Evolutionary conservation across 176 grass and related monocot genomes (phyloP), one percentile per base, ranked within the genome.

Genomic region (Oryza glumipatula): DNA sequence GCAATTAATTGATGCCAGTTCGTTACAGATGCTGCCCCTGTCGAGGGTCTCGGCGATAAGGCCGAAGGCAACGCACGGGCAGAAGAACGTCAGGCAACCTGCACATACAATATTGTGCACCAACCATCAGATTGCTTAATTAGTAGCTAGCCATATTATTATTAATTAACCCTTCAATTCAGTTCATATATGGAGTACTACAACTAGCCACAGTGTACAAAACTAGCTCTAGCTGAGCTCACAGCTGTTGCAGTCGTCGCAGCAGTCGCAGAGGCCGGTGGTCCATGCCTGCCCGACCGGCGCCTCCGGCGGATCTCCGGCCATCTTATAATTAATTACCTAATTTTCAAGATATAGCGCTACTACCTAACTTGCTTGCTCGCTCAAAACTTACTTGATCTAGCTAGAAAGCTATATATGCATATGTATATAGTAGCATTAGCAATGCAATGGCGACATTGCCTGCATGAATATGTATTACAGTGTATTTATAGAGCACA

Each of bases 161-260:
- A 23, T 65, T 28, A 65, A 65, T 65, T n/a, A 38, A 6, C 5
- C 22, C 63, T 24, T 65, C 63, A 24, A 9, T 11, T 11, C 11
- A 24, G 36, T 38, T 38, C 36, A 38, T 38, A 38, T 38, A 38
- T 38, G 36, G 36, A 38, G 36, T 38, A 6, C 36, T 38, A 38
- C 36, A 38, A 5, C 36, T 38, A 38, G 36, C 36, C 36, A 5
- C 5, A 38, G 36, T 38, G 6, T 38, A 38, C 36, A 32, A 32
- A 36, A 38, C 36, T 38, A 38, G 36, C 36, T 38, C 36, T 38
- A 72, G 69, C 4, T 4, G 35, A 23, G 46, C 77, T 78, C 77
- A 79, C 77, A 79, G 61, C 63, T 67, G 38, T 79, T 79, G 63
- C 77, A 67, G 41, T 79, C 77, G 22, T 39, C 66, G 63, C 15